Evolutionary conservation across 164 flowering plant genomes (phyloP).

Genomic region (Cinnamomum chago): DNA sequence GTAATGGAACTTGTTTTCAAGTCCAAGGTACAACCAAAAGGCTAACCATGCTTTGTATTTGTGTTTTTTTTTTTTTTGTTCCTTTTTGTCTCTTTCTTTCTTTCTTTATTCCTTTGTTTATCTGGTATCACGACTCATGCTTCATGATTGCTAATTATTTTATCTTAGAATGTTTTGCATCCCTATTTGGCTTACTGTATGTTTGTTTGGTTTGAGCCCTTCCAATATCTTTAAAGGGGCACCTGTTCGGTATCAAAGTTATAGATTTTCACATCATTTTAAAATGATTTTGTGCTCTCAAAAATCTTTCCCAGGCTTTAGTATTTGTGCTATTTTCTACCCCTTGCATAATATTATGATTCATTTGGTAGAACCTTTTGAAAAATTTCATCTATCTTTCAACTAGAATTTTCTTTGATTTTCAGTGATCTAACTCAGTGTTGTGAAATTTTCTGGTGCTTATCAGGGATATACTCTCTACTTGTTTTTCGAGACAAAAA

Average conservation of each 20-base stretch:
- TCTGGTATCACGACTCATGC: not conserved
- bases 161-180: no score
- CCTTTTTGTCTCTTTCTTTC: not conserved
- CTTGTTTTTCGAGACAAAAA: conserved; percentile 73
- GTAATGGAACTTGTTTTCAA: not conserved
- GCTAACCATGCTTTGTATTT: no score
- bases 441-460: not conserved
- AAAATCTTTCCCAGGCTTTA: not conserved
- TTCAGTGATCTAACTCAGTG: not conserved
- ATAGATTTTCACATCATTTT: not conserved
- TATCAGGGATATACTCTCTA: conserved; percentile 57
- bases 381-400: no score
- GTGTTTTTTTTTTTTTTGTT: no score
- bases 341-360: not conserved
- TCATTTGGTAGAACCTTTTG: not conserved
- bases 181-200: not conserved
- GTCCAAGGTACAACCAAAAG: not conserved
- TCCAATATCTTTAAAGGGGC: not conserved
- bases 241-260: not conserved
- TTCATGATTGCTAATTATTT: no score
- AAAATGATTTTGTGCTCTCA: not conserved
- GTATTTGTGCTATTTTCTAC: not conserved
- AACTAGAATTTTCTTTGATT: not conserved
- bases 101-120: not conserved
- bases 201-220: not conserved